Evolutionary conservation across 2,329 filamentous ascomycete genomes (phyloP).

Genomic region (Fusarium nisikadoi): DNA sequence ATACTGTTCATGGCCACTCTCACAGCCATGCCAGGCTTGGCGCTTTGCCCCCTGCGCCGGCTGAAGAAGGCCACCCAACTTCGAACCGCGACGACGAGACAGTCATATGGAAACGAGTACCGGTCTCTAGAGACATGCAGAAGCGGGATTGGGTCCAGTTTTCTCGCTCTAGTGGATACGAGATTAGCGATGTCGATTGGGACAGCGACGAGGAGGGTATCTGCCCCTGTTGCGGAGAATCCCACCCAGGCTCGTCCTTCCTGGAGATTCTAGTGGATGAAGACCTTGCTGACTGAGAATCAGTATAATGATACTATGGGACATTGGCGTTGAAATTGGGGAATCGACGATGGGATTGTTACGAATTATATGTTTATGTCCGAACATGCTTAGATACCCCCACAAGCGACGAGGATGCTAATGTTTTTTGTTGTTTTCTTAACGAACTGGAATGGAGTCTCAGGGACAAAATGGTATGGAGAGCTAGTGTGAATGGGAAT

Average conservation of each 20-base stretch:
- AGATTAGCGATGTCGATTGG: conserved; percentile 48
- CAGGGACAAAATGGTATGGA: conserved; percentile 6
- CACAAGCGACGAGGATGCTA: conserved; percentile 27
- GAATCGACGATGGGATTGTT: conserved; percentile 13
- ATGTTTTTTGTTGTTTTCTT: conserved; percentile 11
- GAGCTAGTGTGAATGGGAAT: conserved; percentile 4
- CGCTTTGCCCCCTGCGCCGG: conserved; percentile 54
- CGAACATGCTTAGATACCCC: conserved; percentile 45
- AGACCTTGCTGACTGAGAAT: conserved; percentile 42
- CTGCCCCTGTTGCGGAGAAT: conserved; percentile 55
- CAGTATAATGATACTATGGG: conserved; percentile 30
- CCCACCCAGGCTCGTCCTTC: conserved; percentile 51
- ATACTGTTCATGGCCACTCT: conserved; percentile 38
- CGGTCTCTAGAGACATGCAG: conserved; percentile 52
- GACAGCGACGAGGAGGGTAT: conserved; percentile 51
- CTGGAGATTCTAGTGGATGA: conserved; percentile 47
- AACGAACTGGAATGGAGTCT: conserved; percentile 24
- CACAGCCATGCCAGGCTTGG: conserved; percentile 46
- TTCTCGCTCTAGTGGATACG: conserved; percentile 53
- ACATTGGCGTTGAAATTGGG: conserved; percentile 22
- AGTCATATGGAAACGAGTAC: conserved; percentile 64
- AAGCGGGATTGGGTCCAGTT: conserved; percentile 63
- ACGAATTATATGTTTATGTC: conserved; percentile 33
- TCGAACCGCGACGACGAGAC: conserved; percentile 55
- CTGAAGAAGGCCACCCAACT: conserved; percentile 55